These are phyloP conservation scores for Schizosaccharomyces versatilis DNA, from an alignment of 1,139 yeast species.

Conservation along the genomic window DNA sequence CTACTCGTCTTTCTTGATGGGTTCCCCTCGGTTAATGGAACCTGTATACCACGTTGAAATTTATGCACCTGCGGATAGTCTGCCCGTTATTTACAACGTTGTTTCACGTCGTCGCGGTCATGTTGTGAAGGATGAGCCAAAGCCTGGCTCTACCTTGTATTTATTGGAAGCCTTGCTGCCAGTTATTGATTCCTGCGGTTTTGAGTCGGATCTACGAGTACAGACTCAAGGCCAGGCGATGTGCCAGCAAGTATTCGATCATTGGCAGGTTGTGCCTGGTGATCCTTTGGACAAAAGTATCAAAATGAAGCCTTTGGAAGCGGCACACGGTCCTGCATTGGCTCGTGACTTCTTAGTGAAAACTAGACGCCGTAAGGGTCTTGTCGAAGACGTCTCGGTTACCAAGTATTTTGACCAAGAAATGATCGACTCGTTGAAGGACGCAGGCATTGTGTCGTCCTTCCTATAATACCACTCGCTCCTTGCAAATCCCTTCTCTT, in stretches of 20 bases:
- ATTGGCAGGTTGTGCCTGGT: slow-evolving; percentile 71
- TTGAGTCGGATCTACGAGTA: slow-evolving; percentile 64
- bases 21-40: slow-evolving; percentile 61
- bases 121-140: slow-evolving; percentile 29
- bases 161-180: slow-evolving; percentile 49
- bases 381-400: slow-evolving; percentile 47
- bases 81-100: slow-evolving; percentile 29
- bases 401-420: slow-evolving; percentile 32
- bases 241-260: slow-evolving; percentile 40
- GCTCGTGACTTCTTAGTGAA: slow-evolving; percentile 80
- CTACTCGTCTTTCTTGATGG: slow-evolving; percentile 56
- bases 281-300: slow-evolving; percentile 59
- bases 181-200: slow-evolving; percentile 72
- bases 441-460: neutral
- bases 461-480: neutral
- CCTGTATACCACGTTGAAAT: slow-evolving; percentile 52
- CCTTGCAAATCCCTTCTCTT: no score
- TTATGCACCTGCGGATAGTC: slow-evolving; percentile 31
- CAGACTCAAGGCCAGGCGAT: slow-evolving; percentile 61
- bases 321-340: slow-evolving; percentile 46
- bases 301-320: slow-evolving; percentile 43
- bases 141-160: slow-evolving; percentile 56
- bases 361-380: slow-evolving; percentile 70
- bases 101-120: slow-evolving; percentile 49
- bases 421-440: slow-evolving; percentile 6